These are phyloP conservation scores for Ilex asprella DNA, from an alignment of 257 asterid species.

Conservation along the genomic window DNA sequence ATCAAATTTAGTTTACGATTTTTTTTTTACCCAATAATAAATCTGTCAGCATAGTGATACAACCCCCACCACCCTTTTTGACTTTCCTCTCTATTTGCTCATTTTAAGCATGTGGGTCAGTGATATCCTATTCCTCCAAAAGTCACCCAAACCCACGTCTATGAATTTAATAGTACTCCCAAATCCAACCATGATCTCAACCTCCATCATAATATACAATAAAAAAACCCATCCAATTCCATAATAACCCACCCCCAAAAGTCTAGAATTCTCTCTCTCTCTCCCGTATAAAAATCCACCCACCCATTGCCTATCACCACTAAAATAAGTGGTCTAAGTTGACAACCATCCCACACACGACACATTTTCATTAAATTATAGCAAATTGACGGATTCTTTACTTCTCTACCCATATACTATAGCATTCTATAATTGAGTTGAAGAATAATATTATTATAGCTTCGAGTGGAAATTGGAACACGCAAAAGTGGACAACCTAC, in stretches of 20 bases:
- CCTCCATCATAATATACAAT: conserved; percentile 2
- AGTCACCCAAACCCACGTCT: neutral
- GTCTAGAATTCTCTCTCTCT: too few species aligned
- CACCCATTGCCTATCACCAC: neutral
- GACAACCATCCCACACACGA: conserved; percentile 23
- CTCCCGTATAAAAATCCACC: too few species aligned
- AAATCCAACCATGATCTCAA: neutral
- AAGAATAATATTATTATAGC: conserved; percentile 2
- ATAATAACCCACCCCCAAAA: too few species aligned
- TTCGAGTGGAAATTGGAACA: conserved; percentile 11
- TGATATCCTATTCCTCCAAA: conserved; percentile 1
- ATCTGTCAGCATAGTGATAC: neutral
- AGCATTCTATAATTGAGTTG: neutral
- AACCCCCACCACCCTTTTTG: conserved; percentile 12
- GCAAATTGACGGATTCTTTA: conserved; percentile 15
- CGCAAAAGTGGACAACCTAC: conserved; percentile 14
- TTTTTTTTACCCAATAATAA: too few species aligned
- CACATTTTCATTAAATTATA: conserved; percentile 9
- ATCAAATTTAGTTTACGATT: too few species aligned
- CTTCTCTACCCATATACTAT: conserved; percentile 3
- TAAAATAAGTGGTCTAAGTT: too few species aligned
- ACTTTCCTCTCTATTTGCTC: conserved; percentile 15
- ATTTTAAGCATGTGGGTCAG: conserved; percentile 10
- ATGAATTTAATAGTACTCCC: neutral
- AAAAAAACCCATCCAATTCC: neutral